Evolutionary conservation across 177 flowering plant genomes (phyloP).

Genomic region (Telopea speciosissima): DNA sequence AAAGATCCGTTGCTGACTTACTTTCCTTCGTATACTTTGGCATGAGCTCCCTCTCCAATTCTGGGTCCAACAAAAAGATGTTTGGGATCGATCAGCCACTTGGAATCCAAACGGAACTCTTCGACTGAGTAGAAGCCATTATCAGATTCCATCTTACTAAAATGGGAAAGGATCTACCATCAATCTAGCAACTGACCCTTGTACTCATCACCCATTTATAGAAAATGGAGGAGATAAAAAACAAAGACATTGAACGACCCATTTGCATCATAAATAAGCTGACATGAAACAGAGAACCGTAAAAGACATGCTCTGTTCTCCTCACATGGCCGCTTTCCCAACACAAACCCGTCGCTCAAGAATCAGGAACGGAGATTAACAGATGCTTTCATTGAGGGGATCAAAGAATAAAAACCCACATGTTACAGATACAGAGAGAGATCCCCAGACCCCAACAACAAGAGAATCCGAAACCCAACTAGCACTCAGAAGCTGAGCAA

Average conservation of each 20-base stretch:
- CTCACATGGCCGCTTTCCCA: slow-evolving; percentile 15
- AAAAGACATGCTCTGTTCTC: slow-evolving; percentile 28
- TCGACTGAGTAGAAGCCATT: slow-evolving; percentile 50
- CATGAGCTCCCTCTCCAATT: slow-evolving; percentile 96
- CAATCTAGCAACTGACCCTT: slow-evolving; percentile 11
- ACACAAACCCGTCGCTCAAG: slow-evolving; percentile 21
- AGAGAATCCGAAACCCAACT: not conserved
- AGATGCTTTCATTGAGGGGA: slow-evolving; percentile 15
- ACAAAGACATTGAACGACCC: not conserved
- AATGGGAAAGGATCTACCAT: slow-evolving; percentile 15
- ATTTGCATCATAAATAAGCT: slow-evolving; percentile 14
- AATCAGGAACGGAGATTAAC: slow-evolving; percentile 15
- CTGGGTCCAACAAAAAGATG: slow-evolving; percentile 83
- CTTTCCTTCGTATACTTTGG: slow-evolving; percentile 95
- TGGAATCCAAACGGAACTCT: slow-evolving; percentile 62
- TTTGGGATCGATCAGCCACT: slow-evolving; percentile 85
- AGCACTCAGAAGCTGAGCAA: not conserved
- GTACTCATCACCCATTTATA: slow-evolving; percentile 17
- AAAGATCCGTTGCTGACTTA: slow-evolving; percentile 43
- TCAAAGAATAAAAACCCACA: slow-evolving; percentile 25
- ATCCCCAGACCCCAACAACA: not conserved
- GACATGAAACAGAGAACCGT: slow-evolving; percentile 19
- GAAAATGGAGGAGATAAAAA: slow-evolving; percentile 3
- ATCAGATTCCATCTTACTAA: slow-evolving; percentile 56
- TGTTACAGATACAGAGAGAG: slow-evolving; percentile 3